These are phyloP conservation scores for Margaritispora aquatica DNA, from an alignment of 495 filamentous ascomycete species.

Conservation along the genomic window DNA sequence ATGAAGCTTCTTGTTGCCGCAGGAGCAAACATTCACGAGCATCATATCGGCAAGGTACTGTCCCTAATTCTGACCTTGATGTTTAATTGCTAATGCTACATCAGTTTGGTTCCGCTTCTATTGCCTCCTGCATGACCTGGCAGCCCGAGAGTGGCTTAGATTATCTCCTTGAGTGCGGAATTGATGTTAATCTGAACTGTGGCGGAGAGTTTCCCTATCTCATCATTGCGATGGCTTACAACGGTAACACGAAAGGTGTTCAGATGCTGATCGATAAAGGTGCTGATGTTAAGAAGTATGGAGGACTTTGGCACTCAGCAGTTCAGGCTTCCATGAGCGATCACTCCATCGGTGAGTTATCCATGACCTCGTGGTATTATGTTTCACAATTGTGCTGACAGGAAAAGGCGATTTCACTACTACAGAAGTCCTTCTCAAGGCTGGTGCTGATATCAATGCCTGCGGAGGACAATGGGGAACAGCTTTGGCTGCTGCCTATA, in stretches of 20 bases:
- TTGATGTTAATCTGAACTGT: not conserved
- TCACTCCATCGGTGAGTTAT: not conserved
- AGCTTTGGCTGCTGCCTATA: not conserved
- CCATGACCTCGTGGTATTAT: too few species aligned
- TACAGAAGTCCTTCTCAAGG: not conserved
- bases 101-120: not conserved
- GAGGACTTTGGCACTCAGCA: slow-evolving; percentile 14
- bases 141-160: not conserved
- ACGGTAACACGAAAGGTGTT: slow-evolving; percentile 9
- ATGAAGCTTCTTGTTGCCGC: not conserved
- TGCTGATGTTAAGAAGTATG: slow-evolving; percentile 21
- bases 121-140: not conserved
- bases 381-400: not conserved
- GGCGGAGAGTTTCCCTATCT: not conserved
- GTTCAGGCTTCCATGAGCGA: not conserved
- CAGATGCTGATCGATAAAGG: slow-evolving; percentile 24
- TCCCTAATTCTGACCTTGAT: not conserved
- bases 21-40: not conserved
- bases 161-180: not conserved
- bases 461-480: not conserved
- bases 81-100: not conserved
- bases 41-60: not conserved
- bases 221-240: not conserved
- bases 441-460: slow-evolving; percentile 3
- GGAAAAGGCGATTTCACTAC: not conserved